Conservation (phyloP, 768 basidiomycete genomes). For the Collybia nuda region DNA sequence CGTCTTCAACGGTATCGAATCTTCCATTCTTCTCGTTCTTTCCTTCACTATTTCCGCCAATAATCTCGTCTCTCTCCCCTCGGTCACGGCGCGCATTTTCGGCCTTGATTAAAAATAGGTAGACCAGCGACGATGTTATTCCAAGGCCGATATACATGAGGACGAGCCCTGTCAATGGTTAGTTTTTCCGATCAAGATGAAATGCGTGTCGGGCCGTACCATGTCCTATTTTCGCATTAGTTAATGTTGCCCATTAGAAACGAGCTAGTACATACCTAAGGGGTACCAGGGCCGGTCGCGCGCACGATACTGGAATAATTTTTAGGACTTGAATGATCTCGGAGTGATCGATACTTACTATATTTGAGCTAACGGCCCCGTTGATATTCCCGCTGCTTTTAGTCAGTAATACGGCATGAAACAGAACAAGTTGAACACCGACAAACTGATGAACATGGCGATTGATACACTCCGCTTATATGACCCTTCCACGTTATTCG, state of each 20-base stretch:
- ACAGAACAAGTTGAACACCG: slow-evolving; percentile 16
- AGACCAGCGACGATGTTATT: slow-evolving; percentile 42
- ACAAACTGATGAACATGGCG: slow-evolving; percentile 70
- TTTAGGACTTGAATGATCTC: no score
- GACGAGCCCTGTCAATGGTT: slow-evolving; percentile 54
- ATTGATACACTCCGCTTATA: slow-evolving; percentile 76
- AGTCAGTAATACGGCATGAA: not conserved
- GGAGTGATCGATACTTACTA: slow-evolving; percentile 40
- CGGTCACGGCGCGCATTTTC: slow-evolving; percentile 69
- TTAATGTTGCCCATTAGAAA: not conserved
- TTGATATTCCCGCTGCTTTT: slow-evolving; percentile 63
- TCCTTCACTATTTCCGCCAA: slow-evolving; percentile 43
- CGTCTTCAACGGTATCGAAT: slow-evolving; percentile 59
- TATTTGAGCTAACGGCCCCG: slow-evolving; percentile 75
- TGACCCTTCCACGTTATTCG: slow-evolving; percentile 72
- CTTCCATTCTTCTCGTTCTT: slow-evolving; percentile 52
- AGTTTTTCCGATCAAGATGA: not conserved
- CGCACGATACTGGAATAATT: slow-evolving; percentile 52
- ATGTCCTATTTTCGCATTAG: slow-evolving; percentile 20
- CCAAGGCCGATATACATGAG: slow-evolving; percentile 73
- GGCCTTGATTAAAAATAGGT: slow-evolving; percentile 42
- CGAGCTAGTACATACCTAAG: slow-evolving; percentile 29
- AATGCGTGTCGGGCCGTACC: slow-evolving; percentile 13
- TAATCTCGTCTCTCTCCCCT: slow-evolving; percentile 70
- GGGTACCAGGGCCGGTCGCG: slow-evolving; percentile 68